These are phyloP conservation scores for Ustulina deusta DNA, from an alignment of 2,329 filamentous ascomycete species.

Conservation along the genomic window DNA sequence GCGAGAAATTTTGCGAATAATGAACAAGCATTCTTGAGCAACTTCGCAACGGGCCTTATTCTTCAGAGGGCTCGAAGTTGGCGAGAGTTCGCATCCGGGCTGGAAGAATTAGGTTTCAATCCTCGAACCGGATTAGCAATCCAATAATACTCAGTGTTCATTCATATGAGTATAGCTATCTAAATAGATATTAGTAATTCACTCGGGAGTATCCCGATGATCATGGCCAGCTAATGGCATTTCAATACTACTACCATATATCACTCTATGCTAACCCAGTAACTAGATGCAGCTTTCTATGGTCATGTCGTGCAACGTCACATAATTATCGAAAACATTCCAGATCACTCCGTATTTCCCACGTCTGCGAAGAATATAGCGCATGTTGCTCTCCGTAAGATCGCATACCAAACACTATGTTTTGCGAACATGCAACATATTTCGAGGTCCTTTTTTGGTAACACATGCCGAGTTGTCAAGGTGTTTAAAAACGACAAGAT, in stretches of 20 bases:
- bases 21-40: conserved; percentile 19
- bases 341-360: too few relatives aligned
- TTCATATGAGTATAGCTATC: not conserved
- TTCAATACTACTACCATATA: not conserved
- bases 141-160: not conserved
- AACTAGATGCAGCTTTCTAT: not conserved
- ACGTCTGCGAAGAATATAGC: not conserved
- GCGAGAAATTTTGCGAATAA: not conserved
- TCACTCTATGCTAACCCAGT: not conserved
- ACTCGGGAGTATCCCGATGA: too few relatives aligned
- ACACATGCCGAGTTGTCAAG: not conserved
- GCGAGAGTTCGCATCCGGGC: not conserved
- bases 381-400: not conserved
- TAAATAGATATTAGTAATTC: not conserved
- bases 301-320: too few relatives aligned
- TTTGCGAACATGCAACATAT: too few relatives aligned
- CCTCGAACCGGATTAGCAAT: not conserved
- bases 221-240: too few relatives aligned
- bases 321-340: too few relatives aligned
- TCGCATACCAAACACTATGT: not conserved
- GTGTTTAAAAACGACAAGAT: not conserved
- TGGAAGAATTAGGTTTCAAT: conserved; percentile 15
- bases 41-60: conserved; percentile 18
- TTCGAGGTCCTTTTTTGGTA: not conserved
- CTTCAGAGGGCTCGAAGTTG: conserved; percentile 11